Evolutionary conservation across 495 filamentous ascomycete genomes (phyloP).

Genomic region (Choiromyces venosus): DNA sequence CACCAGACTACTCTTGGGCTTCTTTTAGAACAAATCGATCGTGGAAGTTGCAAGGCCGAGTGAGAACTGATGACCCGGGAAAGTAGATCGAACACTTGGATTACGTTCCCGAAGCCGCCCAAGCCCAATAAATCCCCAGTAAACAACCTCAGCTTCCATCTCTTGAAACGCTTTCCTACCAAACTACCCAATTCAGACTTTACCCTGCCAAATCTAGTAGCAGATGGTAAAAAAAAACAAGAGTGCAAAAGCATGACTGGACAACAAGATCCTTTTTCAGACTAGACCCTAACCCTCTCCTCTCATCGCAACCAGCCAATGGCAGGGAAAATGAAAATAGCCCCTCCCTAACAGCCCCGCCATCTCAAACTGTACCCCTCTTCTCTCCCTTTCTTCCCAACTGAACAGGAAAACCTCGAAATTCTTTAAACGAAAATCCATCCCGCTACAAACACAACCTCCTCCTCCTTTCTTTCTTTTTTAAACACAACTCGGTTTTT

Average conservation of each 20-base stretch:
- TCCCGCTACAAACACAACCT: neutral
- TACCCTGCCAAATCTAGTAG: neutral
- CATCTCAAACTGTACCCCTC: neutral
- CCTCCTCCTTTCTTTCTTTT: neutral
- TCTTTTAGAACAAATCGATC: neutral
- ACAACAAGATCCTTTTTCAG: neutral
- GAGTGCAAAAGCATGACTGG: neutral
- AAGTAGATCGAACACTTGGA: neutral
- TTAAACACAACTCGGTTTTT: conserved; percentile 8
- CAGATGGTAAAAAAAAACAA: neutral
- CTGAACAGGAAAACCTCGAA: neutral
- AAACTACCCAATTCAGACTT: neutral
- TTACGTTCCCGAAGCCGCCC: neutral
- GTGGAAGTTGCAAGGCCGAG: neutral
- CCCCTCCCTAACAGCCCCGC: neutral
- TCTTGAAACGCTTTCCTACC: neutral
- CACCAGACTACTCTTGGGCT: neutral
- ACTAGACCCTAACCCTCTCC: neutral
- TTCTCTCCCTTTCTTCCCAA: neutral
- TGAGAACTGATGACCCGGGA: neutral
- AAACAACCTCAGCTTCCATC: neutral
- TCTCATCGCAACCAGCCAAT: neutral
- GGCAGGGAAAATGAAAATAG: neutral
- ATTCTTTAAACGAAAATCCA: neutral
- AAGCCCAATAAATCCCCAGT: no score